Evolutionary conservation across 2,329 filamentous ascomycete genomes (phyloP), one percentile per base, ranked within the genome.

Genomic region (Didymella pomorum): DNA sequence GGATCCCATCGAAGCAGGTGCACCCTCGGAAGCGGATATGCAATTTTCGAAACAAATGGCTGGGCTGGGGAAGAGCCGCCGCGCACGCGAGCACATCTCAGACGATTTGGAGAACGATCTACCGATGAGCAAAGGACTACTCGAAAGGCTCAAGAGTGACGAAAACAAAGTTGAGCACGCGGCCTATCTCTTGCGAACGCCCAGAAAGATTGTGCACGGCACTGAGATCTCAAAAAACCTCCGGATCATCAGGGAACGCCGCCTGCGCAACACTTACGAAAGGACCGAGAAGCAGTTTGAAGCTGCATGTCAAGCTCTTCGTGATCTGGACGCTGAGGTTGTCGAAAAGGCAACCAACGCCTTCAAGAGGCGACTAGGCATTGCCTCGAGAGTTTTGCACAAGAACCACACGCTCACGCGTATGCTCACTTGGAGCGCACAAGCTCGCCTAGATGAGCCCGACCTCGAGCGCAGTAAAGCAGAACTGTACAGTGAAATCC

Each of bases 401-500:
- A 73, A 71, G 58, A 72, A 68, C 23, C 52, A 64, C n/a, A 66
- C 69, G 11, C 51, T 74, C 18, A 68, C 70, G 16, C 68, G 72
- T 10, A 66, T 66, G 52, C 61, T 73, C 14, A 65, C 70, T 4
- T 73, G 68, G 62, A 67, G 68, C 46, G 51, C 72, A 16, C 72
- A 73, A 35, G 64, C 65, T 16, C 67, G 68, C n/a, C 63, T 72
- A 6, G 70, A 74, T 18, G 65, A 67, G 28, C 56, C 59, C 4
- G 56, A 61, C 7, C 56, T 63, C 4, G 61, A 60, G 7, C 58
- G 52, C 11, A 51, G 42, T 18, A 58, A 61, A 11, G 52, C 64
- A 11, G 55, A 61, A 10, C 41, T 66, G 11, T 69, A 64, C 43
- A 64, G 67, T 42, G 64, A 68, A 25, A 54, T 73, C 6, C 57